These are phyloP conservation scores for Pestalotiopsis sp. DNA, from an alignment of 2,329 filamentous ascomycete genomes.

Conservation along the genomic window DNA sequence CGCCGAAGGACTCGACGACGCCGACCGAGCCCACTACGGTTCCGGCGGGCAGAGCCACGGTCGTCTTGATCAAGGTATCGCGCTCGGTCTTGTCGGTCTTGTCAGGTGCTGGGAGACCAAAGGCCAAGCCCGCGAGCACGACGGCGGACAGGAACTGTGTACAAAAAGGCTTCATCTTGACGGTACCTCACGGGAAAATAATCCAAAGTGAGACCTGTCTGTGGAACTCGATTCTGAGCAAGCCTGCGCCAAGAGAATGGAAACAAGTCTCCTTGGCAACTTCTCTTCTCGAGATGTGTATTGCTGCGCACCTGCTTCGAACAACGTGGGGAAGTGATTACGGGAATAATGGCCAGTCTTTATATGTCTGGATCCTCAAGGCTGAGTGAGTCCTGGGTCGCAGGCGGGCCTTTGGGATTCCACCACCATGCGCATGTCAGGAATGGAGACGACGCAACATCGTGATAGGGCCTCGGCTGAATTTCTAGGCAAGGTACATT, in stretches of 20 bases:
- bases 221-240: background rate
- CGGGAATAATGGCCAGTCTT: conserved; percentile 1
- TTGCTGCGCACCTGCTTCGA: background rate
- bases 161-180: conserved; percentile 9
- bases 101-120: conserved; percentile 16
- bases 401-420: background rate
- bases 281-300: background rate
- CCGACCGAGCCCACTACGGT: conserved; percentile 27
- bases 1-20: conserved; percentile 66
- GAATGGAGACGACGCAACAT: background rate
- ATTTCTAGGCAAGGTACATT: background rate
- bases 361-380: conserved; percentile 1
- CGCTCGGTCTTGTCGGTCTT: conserved; percentile 20
- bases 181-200: background rate
- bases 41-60: conserved; percentile 27
- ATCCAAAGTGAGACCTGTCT: background rate
- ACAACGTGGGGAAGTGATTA: background rate
- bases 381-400: background rate
- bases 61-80: conserved; percentile 19
- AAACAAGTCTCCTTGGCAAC: background rate
- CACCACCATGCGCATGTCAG: background rate
- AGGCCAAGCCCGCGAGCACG: conserved; percentile 2
- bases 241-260: background rate
- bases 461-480: background rate
- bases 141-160: background rate